Evolutionary conservation across 176 grass and related monocot species (phyloP), one percentile per base, ranked within the genome.

Genomic region (Rhynchospora breviuscula): DNA sequence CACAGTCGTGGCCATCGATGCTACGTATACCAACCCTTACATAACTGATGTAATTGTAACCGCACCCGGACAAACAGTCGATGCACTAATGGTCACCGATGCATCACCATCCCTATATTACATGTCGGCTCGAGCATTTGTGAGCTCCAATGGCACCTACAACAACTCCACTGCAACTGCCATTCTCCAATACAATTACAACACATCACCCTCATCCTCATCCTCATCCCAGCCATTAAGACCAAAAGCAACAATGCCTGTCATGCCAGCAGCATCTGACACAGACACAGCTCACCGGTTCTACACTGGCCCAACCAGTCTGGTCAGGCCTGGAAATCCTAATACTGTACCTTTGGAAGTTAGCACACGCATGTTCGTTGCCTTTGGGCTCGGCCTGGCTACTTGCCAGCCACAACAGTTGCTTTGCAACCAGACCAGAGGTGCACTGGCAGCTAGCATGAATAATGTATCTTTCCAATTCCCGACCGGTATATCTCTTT

Each of bases 381-480:
- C 89, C 2, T 82, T 86, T 56, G 87, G 89, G 63, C 71, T 91
- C 21, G 89, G 89, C 43, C 19, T 85, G 43, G 63, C 25, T 6
- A 13, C 81, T 4, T 93, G 91, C 84, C 11, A 17, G 61, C 81
- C 86, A 40, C 45, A 69, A 19, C 91, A 93, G 57, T 67, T 81
- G 13, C 76, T 90, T 6, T 93, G 91, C 87, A 93, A 93, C 84
- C 68, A 67, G 66, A 90, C 86, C 12, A 14, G 6, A 59, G 89
- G 86, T 49, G 86, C 91, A 22, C 14, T 93, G n/a, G 89, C 91
- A 8, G 86, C 82, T 1, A 94, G 92, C 83, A 94, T 94, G 89
- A 94, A 91, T 79, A 90, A 94, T 80, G 89, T 87, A 26, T 94
- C 89, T 1, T 94, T 94, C 87, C 52, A 83, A 57, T 76, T 90